Conservation (phyloP, 306 rosid genomes). For the Sesbania bispinosa region DNA sequence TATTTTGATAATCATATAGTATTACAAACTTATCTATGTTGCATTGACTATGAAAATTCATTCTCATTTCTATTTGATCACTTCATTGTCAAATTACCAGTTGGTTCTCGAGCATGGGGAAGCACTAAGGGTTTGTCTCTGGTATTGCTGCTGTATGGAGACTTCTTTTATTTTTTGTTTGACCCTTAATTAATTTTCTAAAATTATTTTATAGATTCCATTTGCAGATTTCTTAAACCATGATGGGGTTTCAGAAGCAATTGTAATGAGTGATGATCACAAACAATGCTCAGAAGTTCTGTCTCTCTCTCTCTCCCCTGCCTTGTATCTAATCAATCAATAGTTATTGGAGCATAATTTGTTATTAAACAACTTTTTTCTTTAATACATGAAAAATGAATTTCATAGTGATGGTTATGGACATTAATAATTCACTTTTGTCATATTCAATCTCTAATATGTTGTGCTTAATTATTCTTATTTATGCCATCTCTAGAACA, state of each 20-base stretch:
- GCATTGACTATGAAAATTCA: not conserved
- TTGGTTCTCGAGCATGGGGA: slow-evolving; percentile 94
- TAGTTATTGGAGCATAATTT: too few species aligned
- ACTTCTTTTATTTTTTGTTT: slow-evolving; percentile 12
- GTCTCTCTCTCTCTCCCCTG: slow-evolving; percentile 23
- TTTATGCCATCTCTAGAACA: too few species aligned
- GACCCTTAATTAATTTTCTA: not conserved
- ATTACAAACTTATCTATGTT: not conserved
- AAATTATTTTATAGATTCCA: slow-evolving; percentile 59
- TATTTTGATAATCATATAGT: not conserved
- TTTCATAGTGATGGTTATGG: too few species aligned
- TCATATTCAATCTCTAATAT: too few species aligned
- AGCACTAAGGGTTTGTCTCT: slow-evolving; percentile 66
- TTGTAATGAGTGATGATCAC: slow-evolving; percentile 66
- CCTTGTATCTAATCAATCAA: too few species aligned
- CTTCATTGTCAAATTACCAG: slow-evolving; percentile 43
- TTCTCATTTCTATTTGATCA: slow-evolving; percentile 20
- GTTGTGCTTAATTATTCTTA: too few species aligned
- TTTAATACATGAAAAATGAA: too few species aligned
- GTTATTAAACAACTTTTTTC: too few species aligned
- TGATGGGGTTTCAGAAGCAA: slow-evolving; percentile 62
- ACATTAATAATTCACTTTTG: too few species aligned
- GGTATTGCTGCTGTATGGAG: slow-evolving; percentile 47
- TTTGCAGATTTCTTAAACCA: slow-evolving; percentile 88
- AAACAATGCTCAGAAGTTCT: slow-evolving; percentile 63